Evolutionary conservation across 202 grass and related monocot species (phyloP).

Genomic region (Cymbopogon flexuosus): DNA sequence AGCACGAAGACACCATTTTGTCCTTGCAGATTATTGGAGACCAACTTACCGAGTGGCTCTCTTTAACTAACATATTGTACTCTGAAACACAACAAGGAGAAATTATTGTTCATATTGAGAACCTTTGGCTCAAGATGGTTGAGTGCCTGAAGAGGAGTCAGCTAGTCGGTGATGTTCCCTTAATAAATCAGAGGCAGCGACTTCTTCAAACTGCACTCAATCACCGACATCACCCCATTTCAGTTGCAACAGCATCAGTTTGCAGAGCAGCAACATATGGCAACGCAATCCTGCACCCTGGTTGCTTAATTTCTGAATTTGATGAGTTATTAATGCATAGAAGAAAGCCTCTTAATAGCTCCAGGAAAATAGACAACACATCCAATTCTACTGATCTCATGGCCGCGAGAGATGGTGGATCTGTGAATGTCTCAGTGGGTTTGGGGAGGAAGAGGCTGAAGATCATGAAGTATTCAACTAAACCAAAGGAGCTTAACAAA

Average conservation of each 20-base stretch:
- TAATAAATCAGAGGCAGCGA: slow-evolving; percentile 26
- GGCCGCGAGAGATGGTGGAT: slow-evolving; percentile 6
- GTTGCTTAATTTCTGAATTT: background rate
- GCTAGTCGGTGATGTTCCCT: slow-evolving; percentile 34
- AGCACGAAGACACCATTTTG: background rate
- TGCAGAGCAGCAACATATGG: slow-evolving; percentile 21
- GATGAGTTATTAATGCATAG: slow-evolving; percentile 20
- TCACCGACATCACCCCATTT: slow-evolving; percentile 47
- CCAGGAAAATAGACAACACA: background rate
- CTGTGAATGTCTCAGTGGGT: slow-evolving; percentile 37
- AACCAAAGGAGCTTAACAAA: slow-evolving; percentile 22
- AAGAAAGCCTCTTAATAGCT: background rate
- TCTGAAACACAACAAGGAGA: slow-evolving; percentile 29
- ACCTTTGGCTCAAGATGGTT: slow-evolving; percentile 46
- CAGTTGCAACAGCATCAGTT: slow-evolving; percentile 20
- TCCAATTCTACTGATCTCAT: background rate
- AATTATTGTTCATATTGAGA: slow-evolving; percentile 39
- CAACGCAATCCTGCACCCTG: background rate
- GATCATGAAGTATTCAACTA: slow-evolving; percentile 33
- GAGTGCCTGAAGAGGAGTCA: slow-evolving; percentile 41
- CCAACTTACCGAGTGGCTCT: slow-evolving; percentile 48
- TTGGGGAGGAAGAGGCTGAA: slow-evolving; percentile 48
- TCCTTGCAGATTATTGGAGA: slow-evolving; percentile 51
- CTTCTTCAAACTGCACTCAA: slow-evolving; percentile 47
- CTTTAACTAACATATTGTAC: slow-evolving; percentile 32